Evolutionary conservation across 139 green algal species (phyloP).

Genomic region (Coccomyxa sp.): DNA sequence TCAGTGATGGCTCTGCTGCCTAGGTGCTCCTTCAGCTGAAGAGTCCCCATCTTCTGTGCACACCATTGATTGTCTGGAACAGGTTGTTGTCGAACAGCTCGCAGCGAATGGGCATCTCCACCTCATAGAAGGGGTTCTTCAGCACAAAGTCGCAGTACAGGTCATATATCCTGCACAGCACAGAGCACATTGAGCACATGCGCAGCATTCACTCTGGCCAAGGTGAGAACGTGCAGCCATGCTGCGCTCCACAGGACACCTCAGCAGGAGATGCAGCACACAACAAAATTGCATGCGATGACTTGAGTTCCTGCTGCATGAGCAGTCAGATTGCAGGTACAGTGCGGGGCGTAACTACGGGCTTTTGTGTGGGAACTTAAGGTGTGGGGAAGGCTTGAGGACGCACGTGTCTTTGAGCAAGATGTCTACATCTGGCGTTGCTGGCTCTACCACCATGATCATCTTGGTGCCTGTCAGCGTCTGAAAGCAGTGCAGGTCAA

Average conservation of each 20-base stretch:
- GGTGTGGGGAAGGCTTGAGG: too few relatives aligned
- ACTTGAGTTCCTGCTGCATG: background rate
- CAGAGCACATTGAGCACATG: background rate
- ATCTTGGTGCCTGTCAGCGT: conserved; percentile 86
- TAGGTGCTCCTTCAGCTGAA: conserved; percentile 3
- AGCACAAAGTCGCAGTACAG: conserved; percentile 45
- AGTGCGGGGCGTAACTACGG: too few relatives aligned
- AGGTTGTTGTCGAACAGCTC: conserved; percentile 52
- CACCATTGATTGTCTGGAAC: background rate
- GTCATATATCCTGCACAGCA: conserved; percentile 35
- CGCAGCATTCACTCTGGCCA: too few relatives aligned
- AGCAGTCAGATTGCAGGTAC: too few relatives aligned
- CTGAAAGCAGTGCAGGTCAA: conserved; percentile 92
- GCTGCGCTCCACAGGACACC: too few relatives aligned
- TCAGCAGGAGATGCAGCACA: background rate
- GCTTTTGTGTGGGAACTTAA: too few relatives aligned
- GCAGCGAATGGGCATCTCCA: conserved; percentile 59
- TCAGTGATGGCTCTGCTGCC: too few relatives aligned
- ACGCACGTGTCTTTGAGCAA: conserved; percentile 42
- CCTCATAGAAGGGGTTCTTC: conserved; percentile 63
- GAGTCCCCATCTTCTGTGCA: conserved; percentile 22
- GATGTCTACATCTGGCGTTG: conserved; percentile 54
- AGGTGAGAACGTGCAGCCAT: too few relatives aligned
- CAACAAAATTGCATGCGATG: background rate
- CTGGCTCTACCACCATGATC: conserved; percentile 69